These are phyloP conservation scores for Syzygium syzygioides DNA, from an alignment of 441 rosid genomes.

Conservation along the genomic window DNA sequence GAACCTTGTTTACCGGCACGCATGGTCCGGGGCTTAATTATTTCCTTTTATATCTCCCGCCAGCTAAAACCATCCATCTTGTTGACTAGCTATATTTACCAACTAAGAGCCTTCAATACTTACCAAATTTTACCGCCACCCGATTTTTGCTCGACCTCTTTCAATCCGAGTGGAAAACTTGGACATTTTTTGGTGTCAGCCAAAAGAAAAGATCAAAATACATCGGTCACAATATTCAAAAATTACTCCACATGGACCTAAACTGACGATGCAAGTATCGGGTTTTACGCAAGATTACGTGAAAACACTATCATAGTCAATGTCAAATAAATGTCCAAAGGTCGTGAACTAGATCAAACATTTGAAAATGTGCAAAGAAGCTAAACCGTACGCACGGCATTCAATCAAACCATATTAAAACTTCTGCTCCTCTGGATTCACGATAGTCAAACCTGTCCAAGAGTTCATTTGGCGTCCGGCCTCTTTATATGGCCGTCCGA, in stretches of 20 bases:
- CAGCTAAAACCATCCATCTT: background rate
- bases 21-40: background rate
- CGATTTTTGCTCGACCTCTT: background rate
- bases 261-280: background rate
- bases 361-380: background rate
- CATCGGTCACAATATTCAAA: background rate
- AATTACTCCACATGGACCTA: background rate
- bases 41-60: background rate
- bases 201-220: background rate
- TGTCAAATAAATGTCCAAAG: background rate
- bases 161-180: background rate
- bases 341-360: accelerated
- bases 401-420: background rate
- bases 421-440: background rate
- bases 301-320: background rate
- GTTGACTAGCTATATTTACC: accelerated
- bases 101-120: background rate
- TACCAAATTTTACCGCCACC: background rate
- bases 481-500: background rate
- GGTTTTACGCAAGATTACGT: background rate
- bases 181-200: background rate
- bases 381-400: background rate
- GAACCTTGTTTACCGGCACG: accelerated
- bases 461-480: background rate
- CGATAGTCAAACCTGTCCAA: background rate